Percentiles rank a stretch among this genome's conserved stretches.
Evolutionary conservation across 2,329 filamentous ascomycete genomes (phyloP).

Genomic region (Alternaria postmessia): DNA sequence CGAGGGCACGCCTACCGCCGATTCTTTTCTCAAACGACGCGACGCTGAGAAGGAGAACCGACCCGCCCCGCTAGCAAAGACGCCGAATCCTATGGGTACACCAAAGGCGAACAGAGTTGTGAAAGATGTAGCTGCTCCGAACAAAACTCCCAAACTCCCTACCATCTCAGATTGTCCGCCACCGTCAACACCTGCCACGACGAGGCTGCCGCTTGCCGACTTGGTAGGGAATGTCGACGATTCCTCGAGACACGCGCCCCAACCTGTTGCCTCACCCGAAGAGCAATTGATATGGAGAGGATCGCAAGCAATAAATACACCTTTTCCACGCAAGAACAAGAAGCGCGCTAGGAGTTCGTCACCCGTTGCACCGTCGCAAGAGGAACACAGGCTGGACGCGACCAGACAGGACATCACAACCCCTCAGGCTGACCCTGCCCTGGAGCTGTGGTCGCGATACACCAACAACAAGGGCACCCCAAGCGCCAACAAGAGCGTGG

Average conservation of each 20-base stretch:
- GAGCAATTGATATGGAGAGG: conserved; percentile 68
- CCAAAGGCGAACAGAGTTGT: conserved; percentile 30
- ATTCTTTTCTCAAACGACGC: conserved; percentile 23
- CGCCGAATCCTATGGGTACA: conserved; percentile 24
- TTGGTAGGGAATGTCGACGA: conserved; percentile 69
- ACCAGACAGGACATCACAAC: conserved; percentile 47
- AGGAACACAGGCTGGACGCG: conserved; percentile 43
- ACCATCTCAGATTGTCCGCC: conserved; percentile 45
- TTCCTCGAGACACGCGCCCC: conserved; percentile 57
- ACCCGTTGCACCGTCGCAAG: conserved; percentile 51
- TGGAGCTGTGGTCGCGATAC: conserved; percentile 58
- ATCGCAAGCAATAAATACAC: conserved; percentile 55
- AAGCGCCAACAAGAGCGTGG: conserved; percentile 47
- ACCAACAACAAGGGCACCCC: conserved; percentile 50
- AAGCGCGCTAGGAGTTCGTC: conserved; percentile 59
- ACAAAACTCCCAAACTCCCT: conserved; percentile 38
- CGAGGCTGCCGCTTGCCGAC: conserved; percentile 66
- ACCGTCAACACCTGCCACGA: conserved; percentile 67
- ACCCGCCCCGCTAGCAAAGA: conserved; percentile 11
- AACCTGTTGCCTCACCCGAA: conserved; percentile 63
- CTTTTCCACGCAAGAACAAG: conserved; percentile 52
- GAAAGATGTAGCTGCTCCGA: conserved; percentile 23
- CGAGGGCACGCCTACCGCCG: conserved; percentile 43
- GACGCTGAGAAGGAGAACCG: conserved; percentile 58
- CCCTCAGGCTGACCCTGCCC: conserved; percentile 57